Evolutionary conservation across 2,329 filamentous ascomycete species (phyloP), one percentile per base, ranked within the genome.

Genomic region (Aspergillus latus): DNA sequence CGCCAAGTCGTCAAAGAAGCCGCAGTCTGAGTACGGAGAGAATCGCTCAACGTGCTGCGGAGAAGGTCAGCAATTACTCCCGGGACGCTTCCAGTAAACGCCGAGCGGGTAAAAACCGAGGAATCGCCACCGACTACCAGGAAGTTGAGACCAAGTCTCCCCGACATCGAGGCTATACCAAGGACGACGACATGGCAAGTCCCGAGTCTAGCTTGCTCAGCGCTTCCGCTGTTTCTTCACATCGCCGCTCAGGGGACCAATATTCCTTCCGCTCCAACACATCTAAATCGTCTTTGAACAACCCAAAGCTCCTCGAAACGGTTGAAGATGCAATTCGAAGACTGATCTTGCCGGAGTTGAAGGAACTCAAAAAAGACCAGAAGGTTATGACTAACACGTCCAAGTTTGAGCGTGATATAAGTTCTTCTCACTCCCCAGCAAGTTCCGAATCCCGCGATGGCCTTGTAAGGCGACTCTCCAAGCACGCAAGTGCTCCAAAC

Each of bases 251-350:
- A 40, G 79, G 76, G 13, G 82, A 85, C 64, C 76, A 80, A 52
- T 80, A 82, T 59, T 88, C 86, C 7, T 82, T 83, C 61, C 78
- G 78, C 37, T 86, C 84, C 30, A 81, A 81, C 36, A 80, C 78
- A 34, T 84, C 82, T 15, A 82, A 82, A 57, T 90, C 90, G 2
- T 93, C 90, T 0, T 90, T 95, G 71, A 96, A 95, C 75, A 96
- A 97, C 67, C 92, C 92, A 0, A 94, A 91, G 69, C 78, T 97
- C 1, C 82, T 97, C 2, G 90, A 94, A 67, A 94, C 92, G 0
- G 92, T 97, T 2, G 92, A 97, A 75, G 92, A 96, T 74, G 92
- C 92, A 11, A 96, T 97, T 67, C 87, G 91, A 60, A 84, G 92
- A 48, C 81, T 96, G 49, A 96, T 97, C 52, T 77, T 99, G 2